These are phyloP conservation scores for Hapsidospora chrysogenum DNA, from an alignment of 495 filamentous ascomycete species.

Conservation along the genomic window DNA sequence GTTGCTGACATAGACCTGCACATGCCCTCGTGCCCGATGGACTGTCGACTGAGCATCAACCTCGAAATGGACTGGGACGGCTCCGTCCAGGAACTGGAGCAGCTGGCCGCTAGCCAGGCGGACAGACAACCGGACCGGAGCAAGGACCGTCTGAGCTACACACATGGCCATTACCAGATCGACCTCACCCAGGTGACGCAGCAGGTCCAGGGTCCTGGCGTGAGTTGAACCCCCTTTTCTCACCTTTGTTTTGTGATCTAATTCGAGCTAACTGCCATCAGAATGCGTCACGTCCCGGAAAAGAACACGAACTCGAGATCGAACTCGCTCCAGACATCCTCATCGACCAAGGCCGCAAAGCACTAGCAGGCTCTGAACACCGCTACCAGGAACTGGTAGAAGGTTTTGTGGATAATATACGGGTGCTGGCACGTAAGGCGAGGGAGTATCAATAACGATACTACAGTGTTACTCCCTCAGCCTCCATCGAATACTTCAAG, in stretches of 20 bases:
- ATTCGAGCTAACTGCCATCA: neutral
- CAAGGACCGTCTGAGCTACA: conserved; percentile 83
- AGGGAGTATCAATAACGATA: conserved; percentile 5
- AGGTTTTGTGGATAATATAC: conserved; percentile 72
- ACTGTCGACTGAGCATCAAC: conserved; percentile 80
- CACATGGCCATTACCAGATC: conserved; percentile 66
- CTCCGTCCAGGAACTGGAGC: conserved; percentile 35
- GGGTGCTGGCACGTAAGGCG: conserved; percentile 40
- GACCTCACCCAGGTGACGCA: conserved; percentile 75
- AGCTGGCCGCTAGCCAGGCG: conserved; percentile 13
- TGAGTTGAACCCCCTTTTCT: conserved; percentile 29
- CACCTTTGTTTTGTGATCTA: neutral
- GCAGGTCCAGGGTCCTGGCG: conserved; percentile 17
- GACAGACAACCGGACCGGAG: conserved; percentile 42
- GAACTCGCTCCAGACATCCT: conserved; percentile 55
- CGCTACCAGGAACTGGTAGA: conserved; percentile 60
- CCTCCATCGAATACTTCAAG: too few relatives aligned
- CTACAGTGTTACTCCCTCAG: too few relatives aligned
- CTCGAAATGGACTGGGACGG: conserved; percentile 79
- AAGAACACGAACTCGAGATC: conserved; percentile 80
- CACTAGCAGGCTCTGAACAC: conserved; percentile 38
- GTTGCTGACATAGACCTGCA: conserved; percentile 71
- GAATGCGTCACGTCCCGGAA: too few relatives aligned
- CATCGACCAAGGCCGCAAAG: conserved; percentile 49
- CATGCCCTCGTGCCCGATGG: conserved; percentile 53